These are phyloP conservation scores for Tulasnella sp. DNA, from an alignment of 768 basidiomycete genomes.

Conservation along the genomic window DNA sequence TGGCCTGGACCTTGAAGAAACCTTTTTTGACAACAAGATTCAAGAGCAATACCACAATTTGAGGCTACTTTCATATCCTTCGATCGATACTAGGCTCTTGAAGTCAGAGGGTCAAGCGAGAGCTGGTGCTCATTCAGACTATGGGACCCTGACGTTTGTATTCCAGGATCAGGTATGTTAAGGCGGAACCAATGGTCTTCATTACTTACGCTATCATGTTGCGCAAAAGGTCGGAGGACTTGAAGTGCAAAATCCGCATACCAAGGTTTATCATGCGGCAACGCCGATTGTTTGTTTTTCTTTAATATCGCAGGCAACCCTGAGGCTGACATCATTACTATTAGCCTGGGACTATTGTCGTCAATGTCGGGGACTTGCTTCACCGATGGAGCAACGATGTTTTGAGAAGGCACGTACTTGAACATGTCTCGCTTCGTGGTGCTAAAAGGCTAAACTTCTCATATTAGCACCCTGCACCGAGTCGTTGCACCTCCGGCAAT, in stretches of 20 bases:
- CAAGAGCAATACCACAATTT: constrained; percentile 71
- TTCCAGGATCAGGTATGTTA: constrained; percentile 57
- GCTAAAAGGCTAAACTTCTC: constrained; percentile 20
- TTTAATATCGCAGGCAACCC: neutral
- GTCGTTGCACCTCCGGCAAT: constrained; percentile 59
- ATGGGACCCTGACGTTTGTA: constrained; percentile 67
- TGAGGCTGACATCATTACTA: neutral
- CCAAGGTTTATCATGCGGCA: constrained; percentile 55
- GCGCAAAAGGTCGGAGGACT: constrained; percentile 52
- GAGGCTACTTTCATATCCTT: constrained; percentile 66
- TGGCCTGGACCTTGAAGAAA: constrained; percentile 58
- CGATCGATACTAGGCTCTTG: constrained; percentile 48
- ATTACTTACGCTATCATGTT: constrained; percentile 4
- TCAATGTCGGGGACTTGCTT: constrained; percentile 71
- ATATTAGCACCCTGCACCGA: constrained; percentile 52
- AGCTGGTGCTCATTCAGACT: constrained; percentile 75
- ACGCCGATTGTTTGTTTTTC: constrained; percentile 50
- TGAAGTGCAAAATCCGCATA: constrained; percentile 71
- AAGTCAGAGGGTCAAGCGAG: constrained; percentile 56
- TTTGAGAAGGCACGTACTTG: constrained; percentile 27
- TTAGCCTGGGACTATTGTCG: constrained; percentile 67
- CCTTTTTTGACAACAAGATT: constrained; percentile 63
- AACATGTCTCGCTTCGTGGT: constrained; percentile 1
- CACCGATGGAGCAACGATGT: constrained; percentile 76
- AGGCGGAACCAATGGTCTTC: neutral